Evolutionary conservation across 2,329 filamentous ascomycete genomes (phyloP).

Genomic region (Parafenestella ontariensis): DNA sequence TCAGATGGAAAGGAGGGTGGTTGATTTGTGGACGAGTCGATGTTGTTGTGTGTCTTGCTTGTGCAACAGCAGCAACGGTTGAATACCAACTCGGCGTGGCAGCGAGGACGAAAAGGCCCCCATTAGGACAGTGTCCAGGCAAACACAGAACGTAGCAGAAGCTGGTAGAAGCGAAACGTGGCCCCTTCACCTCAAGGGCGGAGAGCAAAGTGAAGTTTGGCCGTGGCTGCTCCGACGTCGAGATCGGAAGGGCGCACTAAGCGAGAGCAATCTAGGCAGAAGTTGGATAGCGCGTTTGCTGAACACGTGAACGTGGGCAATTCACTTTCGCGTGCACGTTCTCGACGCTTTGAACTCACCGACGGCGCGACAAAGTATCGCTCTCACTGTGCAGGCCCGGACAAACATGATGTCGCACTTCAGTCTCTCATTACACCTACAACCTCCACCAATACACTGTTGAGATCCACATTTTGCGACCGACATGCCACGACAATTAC

Average conservation of each 20-base stretch:
- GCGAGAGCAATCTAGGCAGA: slow-evolving; percentile 26
- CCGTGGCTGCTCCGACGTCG: slow-evolving; percentile 11
- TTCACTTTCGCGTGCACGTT: slow-evolving; percentile 25
- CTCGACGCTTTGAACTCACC: slow-evolving; percentile 6
- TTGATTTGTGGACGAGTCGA: slow-evolving; percentile 7
- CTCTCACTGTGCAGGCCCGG: background rate
- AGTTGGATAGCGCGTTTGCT: slow-evolving; percentile 11
- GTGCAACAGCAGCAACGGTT: slow-evolving; percentile 26
- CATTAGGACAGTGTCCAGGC: slow-evolving; percentile 29
- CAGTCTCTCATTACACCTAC: background rate
- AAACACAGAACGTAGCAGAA: slow-evolving; percentile 42
- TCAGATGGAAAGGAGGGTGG: slow-evolving; percentile 1
- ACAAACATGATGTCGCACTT: slow-evolving; percentile 4
- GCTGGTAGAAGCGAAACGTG: slow-evolving; percentile 40
- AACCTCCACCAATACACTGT: background rate
- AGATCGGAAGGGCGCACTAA: slow-evolving; percentile 38
- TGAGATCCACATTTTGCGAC: slow-evolving; percentile 5
- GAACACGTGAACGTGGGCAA: slow-evolving; percentile 31
- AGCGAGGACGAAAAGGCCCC: slow-evolving; percentile 25
- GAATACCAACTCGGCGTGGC: slow-evolving; percentile 30
- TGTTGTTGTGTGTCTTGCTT: slow-evolving; percentile 18
- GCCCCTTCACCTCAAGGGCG: slow-evolving; percentile 22
- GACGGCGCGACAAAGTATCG: background rate
- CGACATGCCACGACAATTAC: slow-evolving; percentile 61
- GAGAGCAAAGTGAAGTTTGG: slow-evolving; percentile 17